These are phyloP conservation scores for Haematococcus lacustris DNA, from an alignment of 139 green algal species.

Conservation along the genomic window DNA sequence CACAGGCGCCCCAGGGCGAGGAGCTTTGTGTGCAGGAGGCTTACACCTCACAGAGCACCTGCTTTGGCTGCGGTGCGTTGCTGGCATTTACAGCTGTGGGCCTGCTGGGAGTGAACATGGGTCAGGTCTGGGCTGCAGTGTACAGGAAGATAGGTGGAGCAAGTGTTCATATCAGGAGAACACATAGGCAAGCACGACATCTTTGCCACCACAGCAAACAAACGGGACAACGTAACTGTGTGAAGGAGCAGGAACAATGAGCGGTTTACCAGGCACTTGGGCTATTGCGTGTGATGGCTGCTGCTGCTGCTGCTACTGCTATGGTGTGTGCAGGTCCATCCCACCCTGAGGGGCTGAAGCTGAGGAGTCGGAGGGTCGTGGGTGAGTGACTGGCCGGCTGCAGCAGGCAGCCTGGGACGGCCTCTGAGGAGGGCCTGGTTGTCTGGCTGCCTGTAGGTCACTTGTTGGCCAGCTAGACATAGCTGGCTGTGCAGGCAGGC, in stretches of 20 bases:
- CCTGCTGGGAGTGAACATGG: not conserved
- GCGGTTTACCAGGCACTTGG: too few species aligned
- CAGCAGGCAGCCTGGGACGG: too few species aligned
- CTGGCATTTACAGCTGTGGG: not conserved
- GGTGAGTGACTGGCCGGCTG: too few species aligned
- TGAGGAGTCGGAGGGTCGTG: conserved; percentile 51
- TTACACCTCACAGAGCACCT: conserved; percentile 58
- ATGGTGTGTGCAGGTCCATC: conserved; percentile 41
- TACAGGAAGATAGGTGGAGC: not conserved
- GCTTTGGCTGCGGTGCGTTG: conserved; percentile 69
- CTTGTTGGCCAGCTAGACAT: too few species aligned
- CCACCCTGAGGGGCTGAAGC: conserved; percentile 48
- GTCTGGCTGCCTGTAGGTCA: too few species aligned
- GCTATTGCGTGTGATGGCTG: too few species aligned
- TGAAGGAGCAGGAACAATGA: not conserved
- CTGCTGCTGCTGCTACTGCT: too few species aligned
- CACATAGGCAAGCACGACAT: not conserved
- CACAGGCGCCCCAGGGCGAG: conserved; percentile 29
- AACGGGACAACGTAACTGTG: not conserved
- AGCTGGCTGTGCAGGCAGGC: too few species aligned
- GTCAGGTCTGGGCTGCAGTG: not conserved
- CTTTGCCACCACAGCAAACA: not conserved
- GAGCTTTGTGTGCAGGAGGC: conserved; percentile 62
- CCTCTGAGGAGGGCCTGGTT: too few species aligned
- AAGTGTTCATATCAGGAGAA: not conserved